Conservation (phyloP, 2,329 filamentous ascomycete species). For the Diaporthe longicolla region DNA sequence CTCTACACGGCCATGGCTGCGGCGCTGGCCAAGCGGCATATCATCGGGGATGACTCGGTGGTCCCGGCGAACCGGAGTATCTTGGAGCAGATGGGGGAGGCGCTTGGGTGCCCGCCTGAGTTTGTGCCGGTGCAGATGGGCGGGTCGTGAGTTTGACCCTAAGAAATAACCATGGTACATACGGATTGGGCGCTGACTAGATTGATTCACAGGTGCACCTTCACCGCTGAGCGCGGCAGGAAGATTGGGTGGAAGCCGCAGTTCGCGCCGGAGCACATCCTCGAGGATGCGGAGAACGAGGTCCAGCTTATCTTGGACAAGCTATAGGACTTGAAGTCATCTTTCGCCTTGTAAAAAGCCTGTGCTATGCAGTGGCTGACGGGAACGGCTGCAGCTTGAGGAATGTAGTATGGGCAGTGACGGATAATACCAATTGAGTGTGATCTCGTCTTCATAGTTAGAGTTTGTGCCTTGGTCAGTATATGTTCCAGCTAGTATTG, state of each 20-base stretch:
- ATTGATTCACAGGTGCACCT: slow-evolving; percentile 54
- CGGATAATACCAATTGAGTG: not conserved
- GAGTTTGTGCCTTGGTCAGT: too few species aligned
- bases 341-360: too few species aligned
- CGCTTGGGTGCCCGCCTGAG: slow-evolving; percentile 51
- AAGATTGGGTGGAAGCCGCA: slow-evolving; percentile 62
- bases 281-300: slow-evolving; percentile 61
- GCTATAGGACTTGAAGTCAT: not conserved
- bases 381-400: too few species aligned
- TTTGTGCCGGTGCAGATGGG: slow-evolving; percentile 58
- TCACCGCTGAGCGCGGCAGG: slow-evolving; percentile 57
- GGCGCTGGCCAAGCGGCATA: slow-evolving; percentile 55
- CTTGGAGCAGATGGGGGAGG: slow-evolving; percentile 58
- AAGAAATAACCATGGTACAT: not conserved
- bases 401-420: too few species aligned
- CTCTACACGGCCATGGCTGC: slow-evolving; percentile 62
- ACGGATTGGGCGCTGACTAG: slow-evolving; percentile 17
- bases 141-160: slow-evolving; percentile 55
- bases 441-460: not conserved
- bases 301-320: slow-evolving; percentile 57
- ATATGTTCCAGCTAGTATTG: too few species aligned
- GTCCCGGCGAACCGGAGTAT: slow-evolving; percentile 52
- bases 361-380: too few species aligned
- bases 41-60: slow-evolving; percentile 56
- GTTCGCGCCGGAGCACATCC: slow-evolving; percentile 59